Evolutionary conservation across 805 yeast species (phyloP).

Genomic region (Alloascoidea africana): DNA sequence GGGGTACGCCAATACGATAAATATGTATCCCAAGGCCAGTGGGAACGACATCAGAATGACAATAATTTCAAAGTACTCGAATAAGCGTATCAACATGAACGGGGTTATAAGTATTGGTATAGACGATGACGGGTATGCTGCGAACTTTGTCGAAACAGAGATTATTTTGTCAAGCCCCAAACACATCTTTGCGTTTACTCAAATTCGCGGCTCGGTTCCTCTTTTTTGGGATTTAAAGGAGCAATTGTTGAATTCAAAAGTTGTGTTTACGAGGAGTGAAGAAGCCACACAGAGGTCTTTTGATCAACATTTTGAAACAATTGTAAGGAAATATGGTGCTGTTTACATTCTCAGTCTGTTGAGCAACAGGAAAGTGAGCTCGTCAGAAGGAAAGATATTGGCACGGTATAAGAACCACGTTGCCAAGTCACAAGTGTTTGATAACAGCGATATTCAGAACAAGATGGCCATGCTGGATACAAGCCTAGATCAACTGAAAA

Average conservation of each 20-base stretch:
- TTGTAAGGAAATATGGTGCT: slow-evolving; percentile 67
- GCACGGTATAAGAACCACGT: slow-evolving; percentile 51
- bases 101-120: slow-evolving; percentile 38
- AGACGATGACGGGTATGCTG: slow-evolving; percentile 90
- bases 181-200: slow-evolving; percentile 57
- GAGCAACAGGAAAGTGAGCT: slow-evolving; percentile 63
- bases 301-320: slow-evolving; percentile 59
- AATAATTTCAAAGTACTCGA: slow-evolving; percentile 84
- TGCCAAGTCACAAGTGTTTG: slow-evolving; percentile 7
- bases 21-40: slow-evolving; percentile 21
- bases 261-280: slow-evolving; percentile 70
- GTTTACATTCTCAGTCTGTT: slow-evolving; percentile 81
- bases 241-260: slow-evolving; percentile 80
- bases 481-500: background rate
- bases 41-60: slow-evolving; percentile 37
- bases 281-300: slow-evolving; percentile 92
- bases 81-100: slow-evolving; percentile 47
- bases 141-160: slow-evolving; percentile 92
- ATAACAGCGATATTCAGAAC: too few relatives aligned
- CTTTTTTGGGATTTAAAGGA: slow-evolving; percentile 97
- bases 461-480: background rate
- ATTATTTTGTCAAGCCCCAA: slow-evolving; percentile 42
- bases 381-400: slow-evolving; percentile 62
- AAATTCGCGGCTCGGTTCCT: slow-evolving; percentile 93
- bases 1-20: slow-evolving; percentile 78